Evolutionary conservation across 1,284 basidiomycete species (phyloP), one percentile per base, ranked within the genome.

Genomic region (Ceratobasidium sp.): DNA sequence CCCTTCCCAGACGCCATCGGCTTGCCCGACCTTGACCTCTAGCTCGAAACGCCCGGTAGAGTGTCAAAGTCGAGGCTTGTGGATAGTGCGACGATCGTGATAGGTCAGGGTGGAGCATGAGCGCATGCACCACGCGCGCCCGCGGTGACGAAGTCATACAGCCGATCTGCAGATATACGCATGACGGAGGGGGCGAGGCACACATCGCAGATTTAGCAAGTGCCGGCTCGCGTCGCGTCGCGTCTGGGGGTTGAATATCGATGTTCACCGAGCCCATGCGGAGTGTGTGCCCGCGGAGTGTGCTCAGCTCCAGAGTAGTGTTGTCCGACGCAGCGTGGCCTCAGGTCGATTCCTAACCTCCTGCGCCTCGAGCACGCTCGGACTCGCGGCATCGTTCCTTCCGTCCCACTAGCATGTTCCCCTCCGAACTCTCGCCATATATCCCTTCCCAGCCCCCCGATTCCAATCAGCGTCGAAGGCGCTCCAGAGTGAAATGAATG

Each of bases 91-190:
- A 97, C 90, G 6, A 89, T 88, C 15, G 89, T 91, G 8, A 87
- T 83, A 0, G 96, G 94, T 83, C 88, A 96, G 0, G 96, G 96
- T 1, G 96, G 85, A 73, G 88, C 89, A 83, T 97, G 95, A 0
- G 95, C 95, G 22, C 89, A 88, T 22, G 92, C 86, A 0, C 95
- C 95, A n/a, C 96, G 86, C 0, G 94, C 89, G 11, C 96, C 96
- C 78, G 94, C 89, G 0, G 92, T 90, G 19, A 96, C 82, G 80
- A 96, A 91, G 56, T 88, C 87, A 77, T 90, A 89, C 0, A 90
- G 80, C 62, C 82, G 77, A 3, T 79, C 79, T 8, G 75, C 59
- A 17, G 75, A 67, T 22, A 62, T 69, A 44, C 45, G 44, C 31
- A 57, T n/a, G 64, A 22, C 19, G 72, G 72, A 47, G 56, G 57